Conservation (phyloP, 257 asterid genomes). For the Plantago major region DNA sequence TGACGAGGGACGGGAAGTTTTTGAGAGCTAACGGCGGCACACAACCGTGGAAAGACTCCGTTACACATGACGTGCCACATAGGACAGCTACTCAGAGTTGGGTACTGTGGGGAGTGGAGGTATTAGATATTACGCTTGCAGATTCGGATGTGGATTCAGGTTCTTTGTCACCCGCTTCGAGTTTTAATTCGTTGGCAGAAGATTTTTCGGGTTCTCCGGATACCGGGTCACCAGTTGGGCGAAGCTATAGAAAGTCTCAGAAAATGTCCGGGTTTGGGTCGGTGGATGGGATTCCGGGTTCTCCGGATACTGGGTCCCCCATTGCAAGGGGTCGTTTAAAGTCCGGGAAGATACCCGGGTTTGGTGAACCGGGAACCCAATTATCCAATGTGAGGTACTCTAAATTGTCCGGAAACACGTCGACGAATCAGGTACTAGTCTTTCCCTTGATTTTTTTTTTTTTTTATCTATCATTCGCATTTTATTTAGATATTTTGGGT, state of each 20-base stretch:
- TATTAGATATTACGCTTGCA: constrained; percentile 43
- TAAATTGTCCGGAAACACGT: constrained; percentile 6
- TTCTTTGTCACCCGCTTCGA: constrained; percentile 30
- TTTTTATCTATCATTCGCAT: neutral
- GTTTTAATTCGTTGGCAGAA: constrained; percentile 37
- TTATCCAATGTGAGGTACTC: neutral
- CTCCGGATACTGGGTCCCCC: constrained; percentile 18
- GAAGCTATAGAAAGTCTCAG: too few species aligned
- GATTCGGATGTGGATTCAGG: constrained; percentile 21
- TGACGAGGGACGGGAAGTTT: constrained; percentile 55
- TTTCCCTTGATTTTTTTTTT: neutral
- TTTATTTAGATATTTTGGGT: neutral
- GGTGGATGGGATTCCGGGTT: neutral
- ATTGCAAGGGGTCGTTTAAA: neutral
- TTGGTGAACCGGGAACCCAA: neutral
- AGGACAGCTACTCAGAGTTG: constrained; percentile 71
- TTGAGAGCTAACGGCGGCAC: constrained; percentile 77
- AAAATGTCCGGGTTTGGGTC: neutral
- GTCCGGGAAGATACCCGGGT: neutral
- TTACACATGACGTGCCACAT: constrained; percentile 75
- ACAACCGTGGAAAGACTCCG: constrained; percentile 76
- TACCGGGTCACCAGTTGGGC: constrained; percentile 31
- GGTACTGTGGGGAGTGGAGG: constrained; percentile 73
- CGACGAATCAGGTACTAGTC: constrained; percentile 35
- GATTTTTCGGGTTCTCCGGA: constrained; percentile 45